Evolutionary conservation across 768 basidiomycete genomes (phyloP), one percentile per base, ranked within the genome.

Genomic region (Lentinula raphanica): DNA sequence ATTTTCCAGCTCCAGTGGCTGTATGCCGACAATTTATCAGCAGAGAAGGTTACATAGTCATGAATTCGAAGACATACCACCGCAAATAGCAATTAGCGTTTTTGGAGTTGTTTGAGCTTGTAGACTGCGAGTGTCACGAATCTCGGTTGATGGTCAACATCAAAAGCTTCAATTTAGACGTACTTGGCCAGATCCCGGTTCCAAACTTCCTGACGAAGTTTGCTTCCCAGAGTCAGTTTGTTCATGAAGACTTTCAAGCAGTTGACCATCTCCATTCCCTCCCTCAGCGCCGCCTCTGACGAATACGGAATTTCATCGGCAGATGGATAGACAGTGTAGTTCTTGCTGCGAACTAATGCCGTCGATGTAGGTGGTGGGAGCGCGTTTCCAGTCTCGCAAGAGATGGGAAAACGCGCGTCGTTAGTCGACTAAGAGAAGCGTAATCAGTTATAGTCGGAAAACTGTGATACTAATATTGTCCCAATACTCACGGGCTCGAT

Each of bases 1-100:
- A 83, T 69, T 86, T 85, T 12, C 84, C 84, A 0, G 83, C 81
- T 9, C 84, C 83, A 6, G 83, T 85, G 5, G 79, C 83, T 84
- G 57, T 35, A 49, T 54, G 58, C 12, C 50, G n/a, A n/a, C n/a
- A 36, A 49, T 21, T 35, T 0, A 19, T 28, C 36, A 21, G 49
- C 35, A 32, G n/a, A 19, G 36, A 27, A 8, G n/a, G 27, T n/a
- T 21, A 54, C 27, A 11, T 5, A 51, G 12, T 42, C 35, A 19
- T 46, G 50, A n/a, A 40, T 32, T n/a, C n/a, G n/a, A 39, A 17
- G 6, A 65, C 73, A 28, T 66, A 81, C 82, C 83, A 46, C 85
- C 84, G 59, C 84, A 86, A 6, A 87, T 76, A n/a, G 85, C 84
- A 58, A 85, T 85, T 61, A 86, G 69, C 13, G 82, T 85, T 11